Evolutionary conservation across 352 stramenopile species (phyloP).

Genomic region (Pythium brassicae): DNA sequence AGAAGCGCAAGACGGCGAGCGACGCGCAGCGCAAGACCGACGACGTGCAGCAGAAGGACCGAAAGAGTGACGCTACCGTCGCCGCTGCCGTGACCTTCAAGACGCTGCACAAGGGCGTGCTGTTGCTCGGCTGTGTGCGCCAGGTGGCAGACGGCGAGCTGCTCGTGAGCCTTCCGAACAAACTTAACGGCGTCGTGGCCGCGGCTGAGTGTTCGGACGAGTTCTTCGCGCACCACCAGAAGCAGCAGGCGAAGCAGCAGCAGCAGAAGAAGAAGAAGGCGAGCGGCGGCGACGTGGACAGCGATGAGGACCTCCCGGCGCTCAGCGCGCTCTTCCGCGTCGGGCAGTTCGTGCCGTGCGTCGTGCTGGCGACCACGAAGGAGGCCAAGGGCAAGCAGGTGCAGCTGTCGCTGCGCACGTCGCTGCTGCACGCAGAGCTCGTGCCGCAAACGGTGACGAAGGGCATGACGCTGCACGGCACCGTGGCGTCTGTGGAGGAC

Average conservation of each 20-base stretch:
- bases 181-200: constrained; percentile 90
- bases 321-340: constrained; percentile 63
- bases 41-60: constrained; percentile 16
- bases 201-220: constrained; percentile 77
- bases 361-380: constrained; percentile 75
- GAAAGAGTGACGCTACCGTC: constrained; percentile 17
- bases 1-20: constrained; percentile 21
- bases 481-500: constrained; percentile 90
- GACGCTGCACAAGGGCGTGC: constrained; percentile 53
- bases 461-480: constrained; percentile 77
- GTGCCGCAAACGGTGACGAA: constrained; percentile 53
- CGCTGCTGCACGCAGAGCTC: constrained; percentile 82
- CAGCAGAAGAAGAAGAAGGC: constrained; percentile 28
- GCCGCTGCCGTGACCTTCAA: constrained; percentile 61
- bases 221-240: constrained; percentile 38
- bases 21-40: constrained; percentile 15
- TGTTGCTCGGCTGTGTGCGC: constrained; percentile 86
- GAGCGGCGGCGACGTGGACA: constrained; percentile 3
- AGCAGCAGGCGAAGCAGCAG: constrained; percentile 12
- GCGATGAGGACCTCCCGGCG: constrained; percentile 29
- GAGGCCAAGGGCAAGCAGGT: constrained; percentile 84
- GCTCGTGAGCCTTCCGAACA: constrained; percentile 90
- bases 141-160: constrained; percentile 84
- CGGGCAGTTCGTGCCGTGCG: constrained; percentile 81
- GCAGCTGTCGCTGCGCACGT: constrained; percentile 85